phyloP scores from a whole-genome alignment of 805 yeast genomes.

The Debaryomyces tyrocola region DNA sequence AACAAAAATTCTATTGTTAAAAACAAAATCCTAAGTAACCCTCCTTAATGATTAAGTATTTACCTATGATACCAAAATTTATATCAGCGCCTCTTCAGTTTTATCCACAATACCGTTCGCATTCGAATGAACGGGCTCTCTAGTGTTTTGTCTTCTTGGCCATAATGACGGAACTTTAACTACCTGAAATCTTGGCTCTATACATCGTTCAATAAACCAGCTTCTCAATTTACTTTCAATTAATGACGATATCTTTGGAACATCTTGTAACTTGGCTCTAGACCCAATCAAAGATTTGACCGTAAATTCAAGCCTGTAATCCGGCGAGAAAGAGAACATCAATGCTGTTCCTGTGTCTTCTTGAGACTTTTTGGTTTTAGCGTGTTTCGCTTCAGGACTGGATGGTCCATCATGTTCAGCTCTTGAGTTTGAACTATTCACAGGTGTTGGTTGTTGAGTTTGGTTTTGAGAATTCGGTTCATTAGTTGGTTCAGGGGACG shows the following conservation, averaged over 20 bases:
- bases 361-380: conserved; percentile 12
- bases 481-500: neutral
- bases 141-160: conserved; percentile 55
- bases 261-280: conserved; percentile 85
- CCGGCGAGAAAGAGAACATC: conserved; percentile 89
- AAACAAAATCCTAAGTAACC: no score
- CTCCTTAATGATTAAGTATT: no score
- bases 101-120: conserved; percentile 4
- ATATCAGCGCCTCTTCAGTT: conserved; percentile 1
- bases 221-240: conserved; percentile 79
- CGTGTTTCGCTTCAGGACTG: conserved; percentile 6
- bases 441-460: neutral
- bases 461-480: neutral
- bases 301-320: conserved; percentile 83
- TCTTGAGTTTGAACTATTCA: conserved; percentile 7
- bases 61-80: no score
- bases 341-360: conserved; percentile 60
- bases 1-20: no score
- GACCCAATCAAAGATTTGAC: conserved; percentile 91
- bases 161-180: conserved; percentile 83
- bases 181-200: conserved; percentile 89
- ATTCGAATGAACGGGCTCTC: conserved; percentile 22
- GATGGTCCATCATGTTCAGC: conserved; percentile 7
- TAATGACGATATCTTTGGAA: conserved; percentile 85
- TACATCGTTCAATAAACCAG: conserved; percentile 92